Percentiles rank a stretch among this genome's conserved stretches.
phyloP scores from a whole-genome alignment of 2,329 filamentous ascomycete species.

The Pseudonectria buxi region DNA sequence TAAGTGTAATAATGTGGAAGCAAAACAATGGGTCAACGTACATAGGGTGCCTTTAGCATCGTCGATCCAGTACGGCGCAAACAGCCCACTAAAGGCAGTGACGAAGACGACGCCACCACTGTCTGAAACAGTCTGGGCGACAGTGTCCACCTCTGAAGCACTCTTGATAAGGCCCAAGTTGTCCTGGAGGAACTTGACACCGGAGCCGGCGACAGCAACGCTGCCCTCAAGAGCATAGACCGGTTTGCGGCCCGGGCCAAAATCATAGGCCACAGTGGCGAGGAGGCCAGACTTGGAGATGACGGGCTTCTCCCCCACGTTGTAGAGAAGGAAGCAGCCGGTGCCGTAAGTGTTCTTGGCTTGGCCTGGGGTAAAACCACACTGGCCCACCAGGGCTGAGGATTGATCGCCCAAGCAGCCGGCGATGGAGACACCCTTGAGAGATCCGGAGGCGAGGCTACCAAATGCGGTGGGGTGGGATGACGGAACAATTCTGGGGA shows the following conservation, averaged over 20 bases:
- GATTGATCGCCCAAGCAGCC: conserved; percentile 85
- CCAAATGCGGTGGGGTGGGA: conserved; percentile 71
- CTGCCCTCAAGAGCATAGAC: conserved; percentile 80
- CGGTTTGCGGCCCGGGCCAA: conserved; percentile 52
- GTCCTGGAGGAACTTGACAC: conserved; percentile 66
- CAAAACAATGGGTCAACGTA: conserved; percentile 31
- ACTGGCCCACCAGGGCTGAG: conserved; percentile 77
- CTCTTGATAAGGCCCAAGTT: conserved; percentile 55
- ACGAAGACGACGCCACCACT: conserved; percentile 83
- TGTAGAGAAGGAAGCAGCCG: conserved; percentile 84
- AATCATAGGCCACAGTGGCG: conserved; percentile 82
- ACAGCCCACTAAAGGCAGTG: conserved; percentile 84
- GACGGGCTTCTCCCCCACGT: conserved; percentile 77
- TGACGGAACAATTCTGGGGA: conserved; percentile 80
- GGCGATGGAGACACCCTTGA: conserved; percentile 68
- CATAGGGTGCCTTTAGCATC: conserved; percentile 83
- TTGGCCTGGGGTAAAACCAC: conserved; percentile 72
- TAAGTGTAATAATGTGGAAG: not conserved
- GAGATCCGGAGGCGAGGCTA: conserved; percentile 52
- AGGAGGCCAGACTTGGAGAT: conserved; percentile 78
- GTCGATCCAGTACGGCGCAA: conserved; percentile 93
- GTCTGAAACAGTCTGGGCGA: conserved; percentile 52
- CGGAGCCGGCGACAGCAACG: conserved; percentile 74
- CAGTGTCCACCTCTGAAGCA: conserved; percentile 41
- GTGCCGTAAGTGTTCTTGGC: conserved; percentile 93